phyloP scores from a whole-genome alignment of 768 basidiomycete species.

The Pleurotus citrinopileatus region DNA sequence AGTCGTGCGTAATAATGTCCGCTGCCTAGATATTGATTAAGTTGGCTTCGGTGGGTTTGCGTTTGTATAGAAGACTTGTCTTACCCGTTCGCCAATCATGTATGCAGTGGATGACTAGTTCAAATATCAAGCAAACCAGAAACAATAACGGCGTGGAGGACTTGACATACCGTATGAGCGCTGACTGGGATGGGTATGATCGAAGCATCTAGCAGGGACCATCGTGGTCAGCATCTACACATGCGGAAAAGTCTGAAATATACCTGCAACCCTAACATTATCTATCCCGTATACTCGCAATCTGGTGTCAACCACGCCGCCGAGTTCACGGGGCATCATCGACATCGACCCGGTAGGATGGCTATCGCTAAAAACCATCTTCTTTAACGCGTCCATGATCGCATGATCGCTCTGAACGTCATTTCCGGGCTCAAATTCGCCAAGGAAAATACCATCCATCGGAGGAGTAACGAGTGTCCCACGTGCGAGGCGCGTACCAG shows the following conservation, averaged over 20 bases:
- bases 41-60: not conserved
- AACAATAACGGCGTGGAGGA: too few relatives aligned
- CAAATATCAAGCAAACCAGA: too few relatives aligned
- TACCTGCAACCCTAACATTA: constrained; percentile 33
- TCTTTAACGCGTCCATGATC: constrained; percentile 23
- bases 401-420: constrained; percentile 17
- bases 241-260: not conserved
- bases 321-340: constrained; percentile 37
- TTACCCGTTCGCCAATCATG: constrained; percentile 27
- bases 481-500: constrained; percentile 27
- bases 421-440: constrained; percentile 29
- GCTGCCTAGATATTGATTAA: constrained; percentile 18
- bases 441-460: constrained; percentile 24
- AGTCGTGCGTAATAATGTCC: constrained; percentile 14
- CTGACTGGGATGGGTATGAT: constrained; percentile 32
- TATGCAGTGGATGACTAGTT: constrained; percentile 25
- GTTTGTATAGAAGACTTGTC: not conserved
- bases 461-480: constrained; percentile 26
- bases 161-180: constrained; percentile 28
- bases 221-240: not conserved
- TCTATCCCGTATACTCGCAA: constrained; percentile 32
- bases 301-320: constrained; percentile 34
- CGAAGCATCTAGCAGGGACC: constrained; percentile 21
- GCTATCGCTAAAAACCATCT: constrained; percentile 26
- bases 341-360: constrained; percentile 34